Conservation (phyloP, 2,329 filamentous ascomycete species). For the Fusarium sp. region DNA sequence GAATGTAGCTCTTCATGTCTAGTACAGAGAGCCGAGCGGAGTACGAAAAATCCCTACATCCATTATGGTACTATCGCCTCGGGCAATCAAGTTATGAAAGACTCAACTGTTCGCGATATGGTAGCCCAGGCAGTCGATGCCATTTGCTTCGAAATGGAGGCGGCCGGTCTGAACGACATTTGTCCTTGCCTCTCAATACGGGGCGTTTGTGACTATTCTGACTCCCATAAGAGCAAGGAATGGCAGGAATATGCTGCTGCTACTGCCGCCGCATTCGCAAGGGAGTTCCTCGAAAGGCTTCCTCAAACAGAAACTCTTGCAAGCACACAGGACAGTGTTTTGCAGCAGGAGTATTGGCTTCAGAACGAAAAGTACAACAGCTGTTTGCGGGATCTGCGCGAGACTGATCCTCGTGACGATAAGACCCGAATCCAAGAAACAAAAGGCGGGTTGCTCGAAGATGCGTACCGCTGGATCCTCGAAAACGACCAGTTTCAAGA, state of each 20-base stretch:
- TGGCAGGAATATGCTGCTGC: neutral
- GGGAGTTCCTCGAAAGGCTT: neutral
- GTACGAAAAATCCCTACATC: fast-evolving
- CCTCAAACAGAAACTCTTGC: fast-evolving
- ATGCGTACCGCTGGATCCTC: constrained; percentile 53
- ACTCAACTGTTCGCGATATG: fast-evolving
- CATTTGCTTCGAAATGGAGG: neutral
- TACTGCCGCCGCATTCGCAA: neutral
- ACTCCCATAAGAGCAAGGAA: neutral
- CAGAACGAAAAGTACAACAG: neutral
- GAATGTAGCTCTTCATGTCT: neutral
- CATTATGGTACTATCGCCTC: neutral
- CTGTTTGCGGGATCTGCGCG: constrained; percentile 42
- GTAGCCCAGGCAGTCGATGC: neutral
- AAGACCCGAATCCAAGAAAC: constrained; percentile 50
- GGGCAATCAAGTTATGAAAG: neutral
- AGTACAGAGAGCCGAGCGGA: neutral
- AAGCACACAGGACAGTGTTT: fast-evolving
- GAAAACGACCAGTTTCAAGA: constrained; percentile 36
- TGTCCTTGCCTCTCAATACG: neutral
- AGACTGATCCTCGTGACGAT: constrained; percentile 49
- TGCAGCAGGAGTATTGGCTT: neutral
- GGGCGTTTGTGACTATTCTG: neutral
- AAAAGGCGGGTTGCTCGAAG: constrained; percentile 50
- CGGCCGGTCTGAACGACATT: neutral